Evolutionary conservation across 768 basidiomycete species (phyloP).

Genomic region (Psilocybe cubensis): DNA sequence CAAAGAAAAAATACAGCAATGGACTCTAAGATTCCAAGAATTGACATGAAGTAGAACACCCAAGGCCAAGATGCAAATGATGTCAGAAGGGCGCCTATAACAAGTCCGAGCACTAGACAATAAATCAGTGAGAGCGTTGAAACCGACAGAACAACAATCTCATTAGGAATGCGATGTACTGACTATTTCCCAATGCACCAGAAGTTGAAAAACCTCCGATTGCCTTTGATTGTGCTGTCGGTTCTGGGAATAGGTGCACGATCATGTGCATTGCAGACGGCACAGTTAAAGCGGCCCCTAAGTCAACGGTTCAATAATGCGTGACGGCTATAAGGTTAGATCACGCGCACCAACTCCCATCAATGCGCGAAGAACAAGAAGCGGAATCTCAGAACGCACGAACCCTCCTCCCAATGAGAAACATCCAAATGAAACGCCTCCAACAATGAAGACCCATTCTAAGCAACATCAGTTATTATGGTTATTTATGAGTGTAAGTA

Average conservation of each 20-base stretch:
- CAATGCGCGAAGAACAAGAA: conserved; percentile 55
- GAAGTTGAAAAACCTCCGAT: conserved; percentile 49
- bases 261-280: conserved; percentile 55
- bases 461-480: not conserved
- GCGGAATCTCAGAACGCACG: conserved; percentile 42
- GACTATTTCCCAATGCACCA: conserved; percentile 50
- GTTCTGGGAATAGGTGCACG: conserved; percentile 52
- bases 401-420: conserved; percentile 53
- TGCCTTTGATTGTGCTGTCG: conserved; percentile 48
- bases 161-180: no score
- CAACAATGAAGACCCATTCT: conserved; percentile 46
- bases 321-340: not conserved
- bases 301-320: not conserved
- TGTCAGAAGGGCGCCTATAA: conserved; percentile 48
- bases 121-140: no score
- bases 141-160: no score
- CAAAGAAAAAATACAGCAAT: conserved; percentile 35
- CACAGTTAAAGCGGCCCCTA: conserved; percentile 51
- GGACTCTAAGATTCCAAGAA: conserved; percentile 38
- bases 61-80: conserved; percentile 46
- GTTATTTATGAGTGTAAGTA: no score
- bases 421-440: conserved; percentile 43
- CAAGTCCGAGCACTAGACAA: conserved; percentile 39
- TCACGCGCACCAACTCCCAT: conserved; percentile 45
- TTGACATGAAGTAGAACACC: conserved; percentile 53